phyloP scores from a whole-genome alignment of 169 alveolate genomes.

The Theileria annulata region DNA sequence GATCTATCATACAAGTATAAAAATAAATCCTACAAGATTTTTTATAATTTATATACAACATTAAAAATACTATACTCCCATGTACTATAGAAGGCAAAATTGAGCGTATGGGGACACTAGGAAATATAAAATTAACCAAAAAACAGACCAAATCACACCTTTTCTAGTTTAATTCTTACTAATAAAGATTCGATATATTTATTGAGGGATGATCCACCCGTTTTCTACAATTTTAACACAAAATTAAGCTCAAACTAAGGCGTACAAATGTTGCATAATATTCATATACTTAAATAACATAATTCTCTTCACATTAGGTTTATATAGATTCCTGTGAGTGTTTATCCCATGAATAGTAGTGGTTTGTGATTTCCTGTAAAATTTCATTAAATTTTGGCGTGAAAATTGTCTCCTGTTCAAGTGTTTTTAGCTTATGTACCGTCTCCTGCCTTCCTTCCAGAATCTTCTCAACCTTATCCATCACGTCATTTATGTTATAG shows the following conservation, averaged over 20 bases:
- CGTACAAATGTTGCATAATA: background rate
- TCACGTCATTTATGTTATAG: slow-evolving; percentile 1
- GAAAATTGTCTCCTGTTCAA: slow-evolving; percentile 12
- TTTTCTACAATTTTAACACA: background rate
- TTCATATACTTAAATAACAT: background rate
- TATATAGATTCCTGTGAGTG: background rate
- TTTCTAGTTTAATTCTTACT: no score
- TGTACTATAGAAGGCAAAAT: background rate
- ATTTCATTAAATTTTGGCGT: slow-evolving; percentile 60
- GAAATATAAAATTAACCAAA: background rate
- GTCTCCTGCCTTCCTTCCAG: background rate
- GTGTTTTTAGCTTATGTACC: background rate
- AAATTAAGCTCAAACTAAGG: background rate
- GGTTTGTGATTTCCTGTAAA: slow-evolving; percentile 47
- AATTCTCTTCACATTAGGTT: background rate
- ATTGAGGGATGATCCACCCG: background rate
- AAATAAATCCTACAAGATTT: background rate
- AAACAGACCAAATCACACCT: background rate
- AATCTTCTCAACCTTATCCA: slow-evolving; percentile 19
- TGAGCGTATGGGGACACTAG: background rate
- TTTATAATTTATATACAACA: background rate
- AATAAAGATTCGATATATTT: no score
- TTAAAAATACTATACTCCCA: background rate
- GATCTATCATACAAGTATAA: slow-evolving; percentile 1
- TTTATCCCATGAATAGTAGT: slow-evolving; percentile 21